Conservation (phyloP, 2,329 filamentous ascomycete species). For the Pseudocercospora crystallina region DNA sequence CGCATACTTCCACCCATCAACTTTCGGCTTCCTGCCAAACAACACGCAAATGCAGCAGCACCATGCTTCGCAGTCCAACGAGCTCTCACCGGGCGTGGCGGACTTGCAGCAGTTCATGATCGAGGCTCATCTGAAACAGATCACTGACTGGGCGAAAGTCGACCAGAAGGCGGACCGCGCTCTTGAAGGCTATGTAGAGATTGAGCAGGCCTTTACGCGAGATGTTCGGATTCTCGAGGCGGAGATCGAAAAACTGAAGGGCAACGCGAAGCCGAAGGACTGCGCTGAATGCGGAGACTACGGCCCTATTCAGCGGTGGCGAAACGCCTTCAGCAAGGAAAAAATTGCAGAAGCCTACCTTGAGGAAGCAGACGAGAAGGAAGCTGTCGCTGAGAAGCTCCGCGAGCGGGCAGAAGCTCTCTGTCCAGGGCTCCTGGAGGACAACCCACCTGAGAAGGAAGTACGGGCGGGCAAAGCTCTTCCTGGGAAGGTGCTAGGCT, state of each 20-base stretch:
- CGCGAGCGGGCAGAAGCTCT: slow-evolving; percentile 6
- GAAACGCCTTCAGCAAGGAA: slow-evolving; percentile 3
- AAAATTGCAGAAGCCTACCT: slow-evolving; percentile 9
- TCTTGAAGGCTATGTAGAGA: slow-evolving; percentile 7
- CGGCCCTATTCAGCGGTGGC: not conserved
- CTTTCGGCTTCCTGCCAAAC: not conserved
- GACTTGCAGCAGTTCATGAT: slow-evolving; percentile 6
- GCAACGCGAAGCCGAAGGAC: not conserved
- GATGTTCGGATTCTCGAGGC: slow-evolving; percentile 18
- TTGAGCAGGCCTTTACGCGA: slow-evolving; percentile 4
- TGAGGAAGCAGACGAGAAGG: slow-evolving; percentile 8
- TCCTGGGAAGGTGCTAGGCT: not conserved
- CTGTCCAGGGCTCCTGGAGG: not conserved
- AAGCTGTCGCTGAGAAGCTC: slow-evolving; percentile 1
- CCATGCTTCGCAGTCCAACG: not conserved
- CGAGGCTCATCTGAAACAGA: slow-evolving; percentile 4
- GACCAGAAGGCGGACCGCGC: slow-evolving; percentile 8
- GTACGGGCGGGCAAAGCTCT: not conserved
- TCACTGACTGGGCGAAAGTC: slow-evolving; percentile 12
- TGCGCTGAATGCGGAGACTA: not conserved
- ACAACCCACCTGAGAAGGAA: not conserved
- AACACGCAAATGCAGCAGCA: slow-evolving; percentile 8
- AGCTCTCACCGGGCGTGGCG: not conserved
- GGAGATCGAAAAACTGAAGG: not conserved
- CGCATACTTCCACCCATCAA: no score